Base-by-base conservation (phyloP, 495 filamentous ascomycete species). In the Cercophora scortea region DNA sequence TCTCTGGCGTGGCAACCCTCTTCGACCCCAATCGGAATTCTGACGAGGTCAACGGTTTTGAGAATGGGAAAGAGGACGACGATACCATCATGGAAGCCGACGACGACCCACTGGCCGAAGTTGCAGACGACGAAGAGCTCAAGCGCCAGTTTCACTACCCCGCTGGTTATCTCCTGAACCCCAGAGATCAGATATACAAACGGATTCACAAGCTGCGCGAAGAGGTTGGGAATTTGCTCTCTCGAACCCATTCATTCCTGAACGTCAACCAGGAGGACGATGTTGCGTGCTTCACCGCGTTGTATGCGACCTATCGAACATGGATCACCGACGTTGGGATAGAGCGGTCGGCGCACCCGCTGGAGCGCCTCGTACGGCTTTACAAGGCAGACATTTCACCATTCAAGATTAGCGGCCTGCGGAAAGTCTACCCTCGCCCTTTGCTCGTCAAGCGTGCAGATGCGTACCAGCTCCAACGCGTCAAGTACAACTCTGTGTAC, bases 261-360 rank as follows among this genome's bases (percentile, higher is more conserved):
- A 84, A 77, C 10, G 73, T 82, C 42, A 86, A 90, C 47, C 91
- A 96, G 64, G 86, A 96, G 64, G 93, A 99, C 64, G 93, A 97
- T 61, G 93, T 99, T 10, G 79, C 88, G 2, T 96, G 90, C 69
- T 99, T 97, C 68, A 94, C 87, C 34, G 81, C 90, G 19, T 66
- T 99, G 10, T 99, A 96, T 66, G 88, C 83, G 19, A 86, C 93
- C 1, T 99, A 95, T 67, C 75, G 87, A 13, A 90, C 86, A n/a
- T 99, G 90, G 89, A 96, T 99, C 60, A 86, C 94, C 8, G 93
- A 99, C 59, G 90, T 97, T 43, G 94, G 94, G 16, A 94, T 96
- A 52, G 93, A 99, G 62, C 76, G 93, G 52, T 95, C 90, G 8
- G 92, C 93, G 6, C 94, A 96, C 64, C 88, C 93, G 9, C 72